Conservation (phyloP, 164 flowering plant species). For the Berberis thunbergii region DNA sequence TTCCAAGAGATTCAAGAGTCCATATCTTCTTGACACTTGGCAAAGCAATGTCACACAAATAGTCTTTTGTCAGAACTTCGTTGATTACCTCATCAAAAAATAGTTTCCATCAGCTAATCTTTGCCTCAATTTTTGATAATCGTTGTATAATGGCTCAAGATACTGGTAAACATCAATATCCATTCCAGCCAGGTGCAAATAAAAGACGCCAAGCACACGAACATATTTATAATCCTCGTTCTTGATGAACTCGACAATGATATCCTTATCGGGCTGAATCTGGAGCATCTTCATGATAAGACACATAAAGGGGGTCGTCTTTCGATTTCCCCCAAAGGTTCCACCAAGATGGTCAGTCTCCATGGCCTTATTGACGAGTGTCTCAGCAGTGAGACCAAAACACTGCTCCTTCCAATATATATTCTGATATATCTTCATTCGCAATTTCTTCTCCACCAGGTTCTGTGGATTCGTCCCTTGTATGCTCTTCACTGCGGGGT, state of each 20-base stretch:
- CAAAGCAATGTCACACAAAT: constrained; percentile 85
- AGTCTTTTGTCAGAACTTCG: constrained; percentile 81
- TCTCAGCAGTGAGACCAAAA: too few species aligned
- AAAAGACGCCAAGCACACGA: constrained; percentile 82
- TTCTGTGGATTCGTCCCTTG: too few species aligned
- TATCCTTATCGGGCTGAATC: neutral
- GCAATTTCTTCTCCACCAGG: too few species aligned
- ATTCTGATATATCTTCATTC: too few species aligned
- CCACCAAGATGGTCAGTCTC: too few species aligned
- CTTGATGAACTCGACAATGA: too few species aligned
- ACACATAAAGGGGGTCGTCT: too few species aligned
- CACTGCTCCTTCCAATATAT: too few species aligned
- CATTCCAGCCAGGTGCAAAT: constrained; percentile 78
- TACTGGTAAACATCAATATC: constrained; percentile 82
- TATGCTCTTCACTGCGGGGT: too few species aligned
- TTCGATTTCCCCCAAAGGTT: too few species aligned
- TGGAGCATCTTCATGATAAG: too few species aligned
- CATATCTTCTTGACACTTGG: constrained; percentile 92
- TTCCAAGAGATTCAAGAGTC: neutral
- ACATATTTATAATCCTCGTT: constrained; percentile 49
- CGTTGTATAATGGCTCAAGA: constrained; percentile 46
- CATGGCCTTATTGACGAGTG: too few species aligned
- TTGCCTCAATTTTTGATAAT: constrained; percentile 41
- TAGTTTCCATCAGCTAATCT: constrained; percentile 66
- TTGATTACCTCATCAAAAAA: constrained; percentile 69